phyloP scores from a whole-genome alignment of 2,329 filamentous ascomycete genomes.

The Domatiomyces globalis region DNA sequence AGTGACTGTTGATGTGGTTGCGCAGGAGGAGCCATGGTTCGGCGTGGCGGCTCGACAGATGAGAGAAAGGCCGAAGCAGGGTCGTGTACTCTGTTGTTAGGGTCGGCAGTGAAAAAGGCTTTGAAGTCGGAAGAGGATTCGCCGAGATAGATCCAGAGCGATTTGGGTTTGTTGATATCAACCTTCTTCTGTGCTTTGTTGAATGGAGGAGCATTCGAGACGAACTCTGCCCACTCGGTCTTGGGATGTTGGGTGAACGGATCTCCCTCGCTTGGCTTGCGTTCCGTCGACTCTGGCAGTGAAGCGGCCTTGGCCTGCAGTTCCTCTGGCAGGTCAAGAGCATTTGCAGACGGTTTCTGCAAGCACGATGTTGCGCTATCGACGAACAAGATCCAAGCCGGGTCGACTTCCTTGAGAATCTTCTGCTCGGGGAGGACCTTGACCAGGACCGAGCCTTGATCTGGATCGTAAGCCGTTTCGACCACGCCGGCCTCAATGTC shows the following conservation, averaged over 20 bases:
- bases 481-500: constrained; percentile 87
- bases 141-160: constrained; percentile 81
- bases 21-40: constrained; percentile 17
- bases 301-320: constrained; percentile 30
- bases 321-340: constrained; percentile 34
- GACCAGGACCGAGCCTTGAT: constrained; percentile 51
- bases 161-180: constrained; percentile 56
- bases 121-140: constrained; percentile 76
- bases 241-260: constrained; percentile 30
- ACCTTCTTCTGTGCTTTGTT: constrained; percentile 54
- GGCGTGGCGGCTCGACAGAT: constrained; percentile 25
- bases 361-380: constrained; percentile 35
- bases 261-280: constrained; percentile 21
- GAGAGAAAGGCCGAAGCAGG: constrained; percentile 37
- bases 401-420: constrained; percentile 49
- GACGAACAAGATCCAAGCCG: constrained; percentile 34
- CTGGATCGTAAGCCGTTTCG: constrained; percentile 63
- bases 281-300: constrained; percentile 19
- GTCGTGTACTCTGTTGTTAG: constrained; percentile 35
- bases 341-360: constrained; percentile 31
- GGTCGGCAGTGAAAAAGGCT: constrained; percentile 79
- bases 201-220: constrained; percentile 41
- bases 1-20: constrained; percentile 18
- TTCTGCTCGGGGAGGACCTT: constrained; percentile 77
- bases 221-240: constrained; percentile 62